Evolutionary conservation across 345 rosid species (phyloP), one percentile per base, ranked within the genome.

Genomic region (Populus simonii): DNA sequence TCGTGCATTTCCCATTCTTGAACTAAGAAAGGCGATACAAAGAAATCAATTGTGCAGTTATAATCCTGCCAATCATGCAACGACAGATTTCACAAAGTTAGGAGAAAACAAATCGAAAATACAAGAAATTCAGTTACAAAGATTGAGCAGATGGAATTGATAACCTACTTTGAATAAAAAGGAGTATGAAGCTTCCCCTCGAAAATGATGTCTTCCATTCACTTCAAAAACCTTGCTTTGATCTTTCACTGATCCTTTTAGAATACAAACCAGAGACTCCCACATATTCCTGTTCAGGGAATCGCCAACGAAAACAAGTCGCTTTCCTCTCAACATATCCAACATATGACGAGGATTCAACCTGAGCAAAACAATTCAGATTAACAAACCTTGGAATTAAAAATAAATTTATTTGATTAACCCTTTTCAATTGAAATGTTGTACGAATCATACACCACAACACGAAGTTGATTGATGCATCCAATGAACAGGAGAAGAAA

Each of bases 251-350:
- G 95, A 72, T 31, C 80, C 81, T 85, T 78, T 92, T n/a, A 96
- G 88, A 59, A 93, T 90, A 76, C 99, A 96, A 76, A 96, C 91
- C 79, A 93, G 82, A 70, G 99, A 93, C 79, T 96, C 98, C 99
- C 98, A 96, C 99, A 96, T 96, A 76, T 96, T 96, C 80, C 98
- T 87, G 73, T 96, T 96, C 55, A 96, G 53, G 0, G 99, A 96
- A 80, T 96, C 99, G 0, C 99, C 99, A 3, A 96, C 97, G 59
- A 96, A 93, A 43, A 81, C 99, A 15, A 96, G 90, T 13, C 99
- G 81, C 86, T 88, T 96, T 66, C 98, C 98, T 81, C 90, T 90
- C 59, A 96, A 83, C 89, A 96, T 73, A 57, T 93, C 87, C 74
- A 96, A 39, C 92, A 96, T 88, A 70, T 78, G 85, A 12, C 66